Percentiles rank a stretch among this genome's conserved stretches.
These are phyloP conservation scores for Fusarium verrucosum DNA, from an alignment of 2,329 filamentous ascomycete genomes.

Conservation along the genomic window DNA sequence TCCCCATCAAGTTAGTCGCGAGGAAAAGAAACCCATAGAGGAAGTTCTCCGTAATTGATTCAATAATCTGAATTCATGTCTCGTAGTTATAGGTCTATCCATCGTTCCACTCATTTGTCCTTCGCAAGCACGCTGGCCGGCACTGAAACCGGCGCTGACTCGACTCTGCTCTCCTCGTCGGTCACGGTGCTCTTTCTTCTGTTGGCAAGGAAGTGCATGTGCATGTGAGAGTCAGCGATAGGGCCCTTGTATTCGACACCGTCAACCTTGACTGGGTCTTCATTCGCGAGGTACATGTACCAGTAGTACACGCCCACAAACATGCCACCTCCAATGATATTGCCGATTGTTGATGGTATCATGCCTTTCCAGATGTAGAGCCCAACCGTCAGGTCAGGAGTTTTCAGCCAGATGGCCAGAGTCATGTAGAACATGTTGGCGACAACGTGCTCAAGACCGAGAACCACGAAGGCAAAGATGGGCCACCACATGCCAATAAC, in stretches of 20 bases:
- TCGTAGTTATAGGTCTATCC: accelerated
- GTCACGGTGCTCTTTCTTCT: constrained; percentile 2
- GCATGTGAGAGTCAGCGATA: constrained; percentile 5
- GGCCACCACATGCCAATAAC: constrained; percentile 66
- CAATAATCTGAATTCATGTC: accelerated
- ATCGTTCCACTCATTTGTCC: neutral
- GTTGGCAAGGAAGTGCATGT: constrained; percentile 11
- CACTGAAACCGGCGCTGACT: constrained; percentile 6
- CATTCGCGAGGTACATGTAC: constrained; percentile 38
- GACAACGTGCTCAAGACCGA: constrained; percentile 65
- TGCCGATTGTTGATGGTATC: constrained; percentile 62
- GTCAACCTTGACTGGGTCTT: constrained; percentile 24
- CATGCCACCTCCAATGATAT: constrained; percentile 61
- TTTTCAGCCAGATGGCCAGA: constrained; percentile 59
- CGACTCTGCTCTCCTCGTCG: constrained; percentile 36
- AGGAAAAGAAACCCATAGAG: accelerated
- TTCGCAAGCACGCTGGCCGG: neutral
- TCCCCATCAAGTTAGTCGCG: neutral
- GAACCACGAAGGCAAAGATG: constrained; percentile 62
- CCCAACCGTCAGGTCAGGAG: constrained; percentile 55
- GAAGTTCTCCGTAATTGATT: accelerated
- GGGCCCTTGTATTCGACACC: constrained; percentile 18
- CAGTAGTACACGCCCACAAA: constrained; percentile 57
- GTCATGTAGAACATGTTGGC: constrained; percentile 66
- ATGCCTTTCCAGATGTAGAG: constrained; percentile 68